Evolutionary conservation across 1,284 basidiomycete genomes (phyloP), one percentile per base, ranked within the genome.

Genomic region (Austroboletus rostrupii): DNA sequence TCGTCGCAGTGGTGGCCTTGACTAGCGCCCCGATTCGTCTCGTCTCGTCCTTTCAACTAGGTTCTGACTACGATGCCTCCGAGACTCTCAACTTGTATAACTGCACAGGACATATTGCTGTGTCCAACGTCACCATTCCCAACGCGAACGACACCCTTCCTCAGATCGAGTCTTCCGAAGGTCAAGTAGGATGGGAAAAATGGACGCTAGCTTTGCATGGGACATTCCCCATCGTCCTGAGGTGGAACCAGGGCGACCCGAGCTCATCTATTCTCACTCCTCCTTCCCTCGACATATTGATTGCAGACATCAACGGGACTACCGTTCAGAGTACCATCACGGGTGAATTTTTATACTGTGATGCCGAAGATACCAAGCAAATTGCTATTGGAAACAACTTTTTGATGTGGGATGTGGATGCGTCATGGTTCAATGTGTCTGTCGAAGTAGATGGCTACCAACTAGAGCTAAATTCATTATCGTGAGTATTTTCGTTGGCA

Each of bases 141-240:
- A 54, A 52, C 26, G 48, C 53, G 7, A 42, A 36, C 16, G 53
- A 56, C 40, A 56, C 53, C 2, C 48, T 55, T n/a, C 53, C 55
- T 8, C 53, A 56, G 42, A 46, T 55, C 36, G 35, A 35, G 1
- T 37, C 45, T n/a, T 45, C 23, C 11, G 7, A 23, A 19, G 17
- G 26, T 10, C 20, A 17, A 7, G 13, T 14, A 23, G 52, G 52
- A 7, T 53, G 52, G 52, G 52, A 53, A 37, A 48, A 38, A 21
- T 53, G 48, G 52, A 17, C 45, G 23, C 43, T 53, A 29, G 44
- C 47, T 32, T 19, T 49, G 31, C 48, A 53, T 20, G 52, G 52
- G 16, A 44, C 52, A 16, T 43, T 49, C 9, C 52, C 48, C n/a
- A 45, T 39, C 4, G 31, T 53, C 45, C 12, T 53, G 31, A 43